Percentiles rank a stretch among this genome's conserved stretches.
Evolutionary conservation across 225 moss, liverwort and hornwort species (phyloP).

Genomic region (Asterella californica): DNA sequence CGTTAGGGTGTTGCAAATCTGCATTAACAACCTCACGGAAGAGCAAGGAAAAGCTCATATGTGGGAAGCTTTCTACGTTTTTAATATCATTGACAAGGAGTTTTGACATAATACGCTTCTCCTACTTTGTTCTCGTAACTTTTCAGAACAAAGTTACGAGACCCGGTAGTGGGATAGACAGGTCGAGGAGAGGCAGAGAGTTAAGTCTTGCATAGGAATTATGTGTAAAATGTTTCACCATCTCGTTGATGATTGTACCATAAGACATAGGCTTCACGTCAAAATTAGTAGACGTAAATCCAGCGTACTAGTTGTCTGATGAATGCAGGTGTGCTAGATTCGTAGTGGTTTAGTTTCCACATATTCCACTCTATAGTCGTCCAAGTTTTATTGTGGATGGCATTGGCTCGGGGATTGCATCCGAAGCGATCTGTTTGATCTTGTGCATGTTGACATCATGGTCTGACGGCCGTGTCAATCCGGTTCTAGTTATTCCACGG

Average conservation of each 20-base stretch:
- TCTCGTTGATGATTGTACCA: constrained; percentile 18
- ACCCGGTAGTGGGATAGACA: constrained; percentile 92
- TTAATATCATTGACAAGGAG: neutral
- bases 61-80: neutral
- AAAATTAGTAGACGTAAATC: neutral
- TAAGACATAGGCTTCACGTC: neutral
- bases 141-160: constrained; percentile 75
- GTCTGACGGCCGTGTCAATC: neutral
- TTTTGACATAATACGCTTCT: neutral
- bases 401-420: neutral
- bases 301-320: neutral
- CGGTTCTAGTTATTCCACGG: neutral
- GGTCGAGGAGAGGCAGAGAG: constrained; percentile 63
- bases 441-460: neutral
- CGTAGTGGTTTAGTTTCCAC: neutral
- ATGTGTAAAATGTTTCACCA: constrained; percentile 16
- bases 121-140: constrained; percentile 40
- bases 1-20: neutral
- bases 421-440: neutral
- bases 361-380: neutral
- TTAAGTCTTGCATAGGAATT: constrained; percentile 18
- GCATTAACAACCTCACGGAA: too few relatives aligned
- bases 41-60: neutral
- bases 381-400: neutral
- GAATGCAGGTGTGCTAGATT: neutral